These are phyloP conservation scores for Lithospermum erythrorhizon DNA, from an alignment of 257 asterid species.

Conservation along the genomic window DNA sequence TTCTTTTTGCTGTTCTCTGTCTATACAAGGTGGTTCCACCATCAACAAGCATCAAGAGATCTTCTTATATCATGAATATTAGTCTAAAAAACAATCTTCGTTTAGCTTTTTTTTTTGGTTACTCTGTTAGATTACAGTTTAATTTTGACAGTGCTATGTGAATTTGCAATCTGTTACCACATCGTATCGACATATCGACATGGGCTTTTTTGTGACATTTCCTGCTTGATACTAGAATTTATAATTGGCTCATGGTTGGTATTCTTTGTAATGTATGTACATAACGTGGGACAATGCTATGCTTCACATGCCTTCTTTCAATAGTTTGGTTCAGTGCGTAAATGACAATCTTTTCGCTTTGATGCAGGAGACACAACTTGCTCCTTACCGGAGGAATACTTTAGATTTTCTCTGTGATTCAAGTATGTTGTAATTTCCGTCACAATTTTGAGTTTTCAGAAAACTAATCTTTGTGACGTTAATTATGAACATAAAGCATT, in stretches of 20 bases:
- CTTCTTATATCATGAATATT: not conserved
- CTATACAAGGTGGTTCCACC: conserved; percentile 1
- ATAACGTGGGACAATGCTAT: conserved; percentile 1
- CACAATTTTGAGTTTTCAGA: conserved; percentile 10
- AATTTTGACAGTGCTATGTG: not conserved
- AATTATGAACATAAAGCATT: conserved; percentile 11
- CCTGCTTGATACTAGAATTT: no score
- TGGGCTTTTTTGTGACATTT: no score
- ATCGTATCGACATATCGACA: not conserved
- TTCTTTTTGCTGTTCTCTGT: conserved; percentile 6
- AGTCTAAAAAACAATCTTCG: not conserved
- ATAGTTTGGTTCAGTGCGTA: conserved; percentile 12
- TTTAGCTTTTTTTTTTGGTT: not conserved
- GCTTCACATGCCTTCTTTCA: conserved; percentile 9
- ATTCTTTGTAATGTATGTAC: not conserved
- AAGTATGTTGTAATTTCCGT: conserved; percentile 44
- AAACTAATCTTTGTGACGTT: conserved; percentile 13
- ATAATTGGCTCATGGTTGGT: no score
- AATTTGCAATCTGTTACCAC: not conserved
- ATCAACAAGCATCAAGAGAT: not conserved
- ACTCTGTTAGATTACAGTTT: not conserved
- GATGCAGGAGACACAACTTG: conserved; percentile 89
- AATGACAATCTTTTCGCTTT: conserved; percentile 13
- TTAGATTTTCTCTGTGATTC: conserved; percentile 90
- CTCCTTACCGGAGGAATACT: conserved; percentile 65